phyloP scores from a whole-genome alignment of 108 stramenopile genomes.

The Cyclotella atomus region DNA sequence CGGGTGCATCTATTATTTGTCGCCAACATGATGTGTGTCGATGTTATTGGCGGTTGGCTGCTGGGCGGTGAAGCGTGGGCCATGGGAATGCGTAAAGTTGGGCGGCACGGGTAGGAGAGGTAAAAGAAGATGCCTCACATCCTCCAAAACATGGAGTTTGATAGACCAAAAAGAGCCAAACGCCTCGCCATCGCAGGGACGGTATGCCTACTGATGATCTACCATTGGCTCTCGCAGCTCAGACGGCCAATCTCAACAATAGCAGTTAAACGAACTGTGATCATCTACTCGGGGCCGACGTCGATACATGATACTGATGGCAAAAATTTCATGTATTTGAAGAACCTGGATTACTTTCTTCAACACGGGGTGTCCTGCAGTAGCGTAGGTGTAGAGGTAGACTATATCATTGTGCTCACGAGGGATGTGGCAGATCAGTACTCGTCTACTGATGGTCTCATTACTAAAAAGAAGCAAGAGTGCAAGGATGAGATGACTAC shows the following conservation, averaged over 20 bases:
- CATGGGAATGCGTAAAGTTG: no score
- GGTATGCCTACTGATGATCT: not conserved
- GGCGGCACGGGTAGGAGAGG: no score
- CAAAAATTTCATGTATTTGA: constrained; percentile 26
- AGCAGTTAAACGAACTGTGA: not conserved
- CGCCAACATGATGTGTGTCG: no score
- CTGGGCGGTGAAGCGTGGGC: no score
- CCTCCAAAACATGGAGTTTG: no score
- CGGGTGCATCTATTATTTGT: no score
- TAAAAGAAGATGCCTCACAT: no score
- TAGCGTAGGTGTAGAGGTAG: not conserved
- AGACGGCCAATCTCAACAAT: not conserved
- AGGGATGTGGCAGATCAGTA: not conserved
- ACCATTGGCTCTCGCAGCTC: not conserved
- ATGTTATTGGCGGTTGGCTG: no score
- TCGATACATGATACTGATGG: constrained; percentile 3
- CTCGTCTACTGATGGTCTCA: not conserved
- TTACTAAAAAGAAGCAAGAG: not conserved
- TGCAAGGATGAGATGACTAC: not conserved
- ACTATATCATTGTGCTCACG: constrained; percentile 2
- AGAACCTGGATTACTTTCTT: constrained; percentile 32
- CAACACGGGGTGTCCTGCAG: constrained; percentile 26
- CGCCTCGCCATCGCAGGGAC: not conserved
- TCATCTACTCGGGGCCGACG: constrained; percentile 22
- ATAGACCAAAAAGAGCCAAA: no score